These are phyloP conservation scores for Zostera marina DNA, from an alignment of 116 monocot species.

Conservation along the genomic window DNA sequence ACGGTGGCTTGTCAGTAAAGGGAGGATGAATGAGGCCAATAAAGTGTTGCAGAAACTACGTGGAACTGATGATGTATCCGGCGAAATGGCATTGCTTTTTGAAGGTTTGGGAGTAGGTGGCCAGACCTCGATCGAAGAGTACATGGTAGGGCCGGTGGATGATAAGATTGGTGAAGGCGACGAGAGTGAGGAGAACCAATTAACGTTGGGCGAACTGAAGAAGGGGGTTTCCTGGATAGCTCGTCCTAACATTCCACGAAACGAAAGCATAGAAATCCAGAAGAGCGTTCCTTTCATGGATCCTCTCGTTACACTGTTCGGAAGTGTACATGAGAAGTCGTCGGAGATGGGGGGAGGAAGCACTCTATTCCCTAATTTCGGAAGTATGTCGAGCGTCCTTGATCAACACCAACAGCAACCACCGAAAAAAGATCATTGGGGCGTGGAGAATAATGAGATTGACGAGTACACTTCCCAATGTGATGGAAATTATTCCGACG, in stretches of 20 bases:
- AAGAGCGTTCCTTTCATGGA: constrained; percentile 48
- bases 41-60: constrained; percentile 58
- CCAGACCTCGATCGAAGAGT: constrained; percentile 69
- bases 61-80: constrained; percentile 75
- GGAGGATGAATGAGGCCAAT: constrained; percentile 68
- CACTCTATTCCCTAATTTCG: constrained; percentile 65
- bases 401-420: constrained; percentile 19
- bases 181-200: constrained; percentile 25
- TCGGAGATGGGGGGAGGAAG: constrained; percentile 53
- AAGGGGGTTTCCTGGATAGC: constrained; percentile 64
- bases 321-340: constrained; percentile 73
- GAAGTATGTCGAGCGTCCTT: constrained; percentile 85
- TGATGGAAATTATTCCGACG: no score
- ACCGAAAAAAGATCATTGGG: constrained; percentile 40
- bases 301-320: constrained; percentile 68
- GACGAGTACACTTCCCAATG: no score
- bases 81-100: constrained; percentile 81
- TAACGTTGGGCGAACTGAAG: constrained; percentile 55
- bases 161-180: constrained; percentile 23
- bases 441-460: constrained; percentile 28
- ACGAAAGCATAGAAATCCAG: constrained; percentile 38
- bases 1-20: constrained; percentile 91
- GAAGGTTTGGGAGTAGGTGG: constrained; percentile 65
- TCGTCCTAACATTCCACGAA: constrained; percentile 48
- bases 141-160: constrained; percentile 72